Percentiles rank a stretch among this genome's conserved stretches.
Evolutionary conservation across 805 yeast genomes (phyloP).

Genomic region (Maudiozyma turicensis): DNA sequence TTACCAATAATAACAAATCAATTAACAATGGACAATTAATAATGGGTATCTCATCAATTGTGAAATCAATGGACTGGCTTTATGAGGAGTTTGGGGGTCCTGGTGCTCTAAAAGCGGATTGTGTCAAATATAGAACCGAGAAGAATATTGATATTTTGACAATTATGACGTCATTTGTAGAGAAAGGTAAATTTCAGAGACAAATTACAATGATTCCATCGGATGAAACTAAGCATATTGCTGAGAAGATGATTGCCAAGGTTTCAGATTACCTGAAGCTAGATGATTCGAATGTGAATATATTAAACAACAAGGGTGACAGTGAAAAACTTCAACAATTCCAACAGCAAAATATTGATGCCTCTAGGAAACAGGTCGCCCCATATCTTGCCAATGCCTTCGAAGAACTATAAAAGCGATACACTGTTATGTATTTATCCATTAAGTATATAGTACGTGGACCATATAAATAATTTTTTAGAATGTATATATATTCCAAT

Average conservation of each 20-base stretch:
- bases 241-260: slow-evolving; percentile 1
- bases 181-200: slow-evolving; percentile 32
- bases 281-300: neutral
- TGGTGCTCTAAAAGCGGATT: slow-evolving; percentile 13
- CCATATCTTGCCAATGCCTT: slow-evolving; percentile 37
- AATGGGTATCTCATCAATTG: slow-evolving; percentile 73
- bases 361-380: slow-evolving; percentile 82
- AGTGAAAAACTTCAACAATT: slow-evolving; percentile 12
- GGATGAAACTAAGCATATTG: slow-evolving; percentile 11
- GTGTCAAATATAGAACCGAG: slow-evolving; percentile 19
- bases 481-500: no score
- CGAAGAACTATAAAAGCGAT: neutral
- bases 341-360: slow-evolving; percentile 45
- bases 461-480: no score
- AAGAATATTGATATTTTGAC: slow-evolving; percentile 33
- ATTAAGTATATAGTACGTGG: no score
- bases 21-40: slow-evolving; percentile 12
- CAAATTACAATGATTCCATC: slow-evolving; percentile 32
- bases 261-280: neutral
- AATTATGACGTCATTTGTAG: slow-evolving; percentile 40
- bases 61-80: slow-evolving; percentile 52
- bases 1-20: slow-evolving; percentile 22
- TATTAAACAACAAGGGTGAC: neutral
- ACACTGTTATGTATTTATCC: no score
- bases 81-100: slow-evolving; percentile 26